Conservation (phyloP, 2,329 filamentous ascomycete species). For the Fusarium udum region DNA sequence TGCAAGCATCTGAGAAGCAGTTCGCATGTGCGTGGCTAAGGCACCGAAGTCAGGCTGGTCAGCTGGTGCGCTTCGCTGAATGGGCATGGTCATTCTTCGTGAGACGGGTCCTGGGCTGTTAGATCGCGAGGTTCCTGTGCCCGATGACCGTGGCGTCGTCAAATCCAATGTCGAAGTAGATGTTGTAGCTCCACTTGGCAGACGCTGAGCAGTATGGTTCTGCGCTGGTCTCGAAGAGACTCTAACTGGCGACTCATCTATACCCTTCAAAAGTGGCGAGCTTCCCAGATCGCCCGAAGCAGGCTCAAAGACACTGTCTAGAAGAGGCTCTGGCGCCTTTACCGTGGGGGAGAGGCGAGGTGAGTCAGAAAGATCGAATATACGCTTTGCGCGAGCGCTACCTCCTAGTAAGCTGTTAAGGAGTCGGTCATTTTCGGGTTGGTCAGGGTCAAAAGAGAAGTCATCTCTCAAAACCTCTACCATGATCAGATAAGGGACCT, state of each 20-base stretch:
- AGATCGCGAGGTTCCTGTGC: slow-evolving; percentile 72
- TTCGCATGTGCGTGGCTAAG: slow-evolving; percentile 86
- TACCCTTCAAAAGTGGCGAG: slow-evolving; percentile 72
- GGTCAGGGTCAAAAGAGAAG: slow-evolving; percentile 82
- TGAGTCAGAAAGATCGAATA: slow-evolving; percentile 75
- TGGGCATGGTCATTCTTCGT: slow-evolving; percentile 69
- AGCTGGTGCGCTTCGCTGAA: slow-evolving; percentile 61
- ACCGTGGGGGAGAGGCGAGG: slow-evolving; percentile 60
- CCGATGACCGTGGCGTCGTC: slow-evolving; percentile 74
- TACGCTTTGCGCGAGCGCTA: slow-evolving; percentile 65
- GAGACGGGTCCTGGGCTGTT: slow-evolving; percentile 67
- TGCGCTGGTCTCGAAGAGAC: slow-evolving; percentile 43
- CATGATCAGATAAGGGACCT: slow-evolving; percentile 87
- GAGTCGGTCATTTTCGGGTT: slow-evolving; percentile 75
- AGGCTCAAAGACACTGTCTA: slow-evolving; percentile 87
- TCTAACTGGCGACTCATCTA: slow-evolving; percentile 57
- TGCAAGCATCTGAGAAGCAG: slow-evolving; percentile 86
- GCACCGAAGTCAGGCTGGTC: slow-evolving; percentile 86
- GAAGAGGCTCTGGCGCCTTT: slow-evolving; percentile 54
- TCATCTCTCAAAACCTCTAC: slow-evolving; percentile 84
- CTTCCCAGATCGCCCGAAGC: slow-evolving; percentile 79
- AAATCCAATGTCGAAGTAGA: slow-evolving; percentile 68
- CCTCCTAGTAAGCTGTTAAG: slow-evolving; percentile 66
- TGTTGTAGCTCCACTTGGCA: slow-evolving; percentile 70
- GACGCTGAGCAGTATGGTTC: slow-evolving; percentile 57